A percentile compares a stretch with the other conserved stretches of the same genome.
Evolutionary conservation across 1,284 basidiomycete species (phyloP).

Genomic region (Naganishia sp.): DNA sequence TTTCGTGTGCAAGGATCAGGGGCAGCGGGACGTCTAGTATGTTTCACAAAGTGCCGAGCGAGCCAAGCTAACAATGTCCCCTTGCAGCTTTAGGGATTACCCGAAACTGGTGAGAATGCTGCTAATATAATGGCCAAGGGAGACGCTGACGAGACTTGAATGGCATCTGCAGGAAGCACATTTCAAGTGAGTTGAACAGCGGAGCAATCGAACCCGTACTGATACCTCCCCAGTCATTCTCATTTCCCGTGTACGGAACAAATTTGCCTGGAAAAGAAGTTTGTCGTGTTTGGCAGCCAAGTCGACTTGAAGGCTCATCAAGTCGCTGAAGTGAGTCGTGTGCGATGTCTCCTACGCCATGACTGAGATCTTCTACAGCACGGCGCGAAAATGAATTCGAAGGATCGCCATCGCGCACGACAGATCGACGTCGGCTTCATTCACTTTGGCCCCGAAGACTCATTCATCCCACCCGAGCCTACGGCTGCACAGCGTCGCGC

Average conservation of each 20-base stretch:
- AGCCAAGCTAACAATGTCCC: neutral
- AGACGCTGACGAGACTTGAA: neutral
- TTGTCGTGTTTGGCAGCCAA: conserved; percentile 86
- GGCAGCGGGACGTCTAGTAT: conserved; percentile 79
- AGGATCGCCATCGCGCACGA: conserved; percentile 74
- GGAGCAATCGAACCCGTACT: conserved; percentile 24
- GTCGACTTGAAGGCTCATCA: conserved; percentile 92
- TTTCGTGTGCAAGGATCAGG: conserved; percentile 84
- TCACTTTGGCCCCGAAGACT: conserved; percentile 29
- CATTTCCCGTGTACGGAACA: conserved; percentile 79
- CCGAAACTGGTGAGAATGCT: conserved; percentile 60
- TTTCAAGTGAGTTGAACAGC: conserved; percentile 43
- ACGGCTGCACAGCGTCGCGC: conserved; percentile 6
- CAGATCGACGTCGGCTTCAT: conserved; percentile 75
- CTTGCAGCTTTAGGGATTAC: conserved; percentile 73
- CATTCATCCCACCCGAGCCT: conserved; percentile 32
- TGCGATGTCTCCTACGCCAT: neutral
- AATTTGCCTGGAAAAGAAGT: conserved; percentile 80
- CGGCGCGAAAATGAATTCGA: conserved; percentile 72
- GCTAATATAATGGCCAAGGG: neutral
- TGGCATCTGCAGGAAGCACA: conserved; percentile 36
- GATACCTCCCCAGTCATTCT: conserved; percentile 49
- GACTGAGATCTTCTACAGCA: conserved; percentile 58
- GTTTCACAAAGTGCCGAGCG: conserved; percentile 47
- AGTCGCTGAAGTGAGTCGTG: conserved; percentile 57